phyloP scores from a whole-genome alignment of 768 basidiomycete species.

The Epithele typhae region DNA sequence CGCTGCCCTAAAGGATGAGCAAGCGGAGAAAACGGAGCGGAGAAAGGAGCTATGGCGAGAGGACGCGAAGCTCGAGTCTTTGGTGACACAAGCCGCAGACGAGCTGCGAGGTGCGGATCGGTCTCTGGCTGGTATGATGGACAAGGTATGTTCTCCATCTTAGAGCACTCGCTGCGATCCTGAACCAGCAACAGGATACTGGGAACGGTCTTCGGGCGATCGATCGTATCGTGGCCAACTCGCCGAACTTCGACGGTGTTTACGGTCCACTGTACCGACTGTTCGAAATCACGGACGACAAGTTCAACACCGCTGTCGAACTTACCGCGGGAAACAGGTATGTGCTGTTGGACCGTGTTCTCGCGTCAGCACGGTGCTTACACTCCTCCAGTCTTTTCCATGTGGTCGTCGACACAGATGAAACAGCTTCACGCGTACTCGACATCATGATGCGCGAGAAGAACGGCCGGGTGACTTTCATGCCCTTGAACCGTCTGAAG shows the following conservation, averaged over 20 bases:
- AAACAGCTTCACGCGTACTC: conserved; percentile 86
- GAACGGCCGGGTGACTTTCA: conserved; percentile 93
- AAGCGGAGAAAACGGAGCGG: conserved; percentile 67
- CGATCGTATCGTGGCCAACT: conserved; percentile 68
- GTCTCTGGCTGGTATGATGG: conserved; percentile 85
- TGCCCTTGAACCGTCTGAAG: conserved; percentile 94
- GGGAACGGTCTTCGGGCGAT: conserved; percentile 84
- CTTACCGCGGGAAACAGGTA: conserved; percentile 95
- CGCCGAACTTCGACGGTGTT: conserved; percentile 74
- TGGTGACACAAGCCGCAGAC: conserved; percentile 70
- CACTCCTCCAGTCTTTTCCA: conserved; percentile 74
- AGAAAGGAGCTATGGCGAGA: conserved; percentile 95
- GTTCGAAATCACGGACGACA: conserved; percentile 83
- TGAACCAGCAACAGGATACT: conserved; percentile 63
- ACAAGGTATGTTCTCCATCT: conserved; percentile 51
- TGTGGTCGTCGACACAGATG: conserved; percentile 95
- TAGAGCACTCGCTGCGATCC: background rate
- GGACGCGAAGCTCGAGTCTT: conserved; percentile 81
- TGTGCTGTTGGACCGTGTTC: background rate
- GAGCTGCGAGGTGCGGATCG: conserved; percentile 82
- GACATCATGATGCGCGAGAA: conserved; percentile 93
- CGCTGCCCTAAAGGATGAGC: conserved; percentile 56
- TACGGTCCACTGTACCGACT: conserved; percentile 93
- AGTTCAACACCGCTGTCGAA: conserved; percentile 90
- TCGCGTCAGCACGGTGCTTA: conserved; percentile 11